Conservation (phyloP, 768 basidiomycete species). For the Epithele typhae region DNA sequence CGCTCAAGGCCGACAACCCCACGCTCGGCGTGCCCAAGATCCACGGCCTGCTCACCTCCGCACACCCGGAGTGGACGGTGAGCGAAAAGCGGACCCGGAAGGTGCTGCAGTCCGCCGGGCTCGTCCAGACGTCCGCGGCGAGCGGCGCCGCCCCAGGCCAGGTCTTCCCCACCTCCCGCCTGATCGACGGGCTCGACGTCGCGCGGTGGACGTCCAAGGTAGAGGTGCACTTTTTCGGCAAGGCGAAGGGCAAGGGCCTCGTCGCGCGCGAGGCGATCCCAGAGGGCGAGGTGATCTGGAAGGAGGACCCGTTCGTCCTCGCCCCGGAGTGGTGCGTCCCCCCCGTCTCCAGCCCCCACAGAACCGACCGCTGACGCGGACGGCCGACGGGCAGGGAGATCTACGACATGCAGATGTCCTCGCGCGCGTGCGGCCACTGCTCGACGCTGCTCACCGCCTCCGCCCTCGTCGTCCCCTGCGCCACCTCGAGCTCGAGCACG, state of each 20-base stretch:
- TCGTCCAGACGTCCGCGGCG: slow-evolving; percentile 29
- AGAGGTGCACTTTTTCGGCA: slow-evolving; percentile 62
- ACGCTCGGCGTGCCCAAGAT: slow-evolving; percentile 69
- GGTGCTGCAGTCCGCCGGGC: slow-evolving; percentile 56
- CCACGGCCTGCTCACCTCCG: slow-evolving; percentile 53
- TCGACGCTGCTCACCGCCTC: slow-evolving; percentile 53
- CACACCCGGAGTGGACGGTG: slow-evolving; percentile 67
- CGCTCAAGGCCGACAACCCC: slow-evolving; percentile 55
- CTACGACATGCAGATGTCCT: slow-evolving; percentile 58
- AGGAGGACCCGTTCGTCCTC: slow-evolving; percentile 75
- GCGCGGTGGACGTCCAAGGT: slow-evolving; percentile 59
- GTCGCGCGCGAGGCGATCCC: slow-evolving; percentile 64
- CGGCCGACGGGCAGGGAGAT: slow-evolving; percentile 75
- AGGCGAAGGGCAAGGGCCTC: slow-evolving; percentile 78
- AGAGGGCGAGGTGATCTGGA: slow-evolving; percentile 77
- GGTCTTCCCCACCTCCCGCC: slow-evolving; percentile 54
- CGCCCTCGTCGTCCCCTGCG: slow-evolving; percentile 49
- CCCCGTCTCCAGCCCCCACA: no score
- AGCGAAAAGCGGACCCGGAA: slow-evolving; percentile 82
- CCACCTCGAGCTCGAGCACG: slow-evolving; percentile 28
- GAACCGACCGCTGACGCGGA: background rate
- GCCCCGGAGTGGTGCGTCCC: slow-evolving; percentile 69
- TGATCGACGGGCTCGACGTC: slow-evolving; percentile 63
- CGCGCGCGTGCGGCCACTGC: slow-evolving; percentile 68
- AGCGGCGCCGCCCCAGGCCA: slow-evolving; percentile 3